A percentile compares a stretch with the other conserved stretches of the same genome.
Evolutionary conservation across 1,284 basidiomycete genomes (phyloP).

Genomic region (Tilletiopsis washingtonensis): DNA sequence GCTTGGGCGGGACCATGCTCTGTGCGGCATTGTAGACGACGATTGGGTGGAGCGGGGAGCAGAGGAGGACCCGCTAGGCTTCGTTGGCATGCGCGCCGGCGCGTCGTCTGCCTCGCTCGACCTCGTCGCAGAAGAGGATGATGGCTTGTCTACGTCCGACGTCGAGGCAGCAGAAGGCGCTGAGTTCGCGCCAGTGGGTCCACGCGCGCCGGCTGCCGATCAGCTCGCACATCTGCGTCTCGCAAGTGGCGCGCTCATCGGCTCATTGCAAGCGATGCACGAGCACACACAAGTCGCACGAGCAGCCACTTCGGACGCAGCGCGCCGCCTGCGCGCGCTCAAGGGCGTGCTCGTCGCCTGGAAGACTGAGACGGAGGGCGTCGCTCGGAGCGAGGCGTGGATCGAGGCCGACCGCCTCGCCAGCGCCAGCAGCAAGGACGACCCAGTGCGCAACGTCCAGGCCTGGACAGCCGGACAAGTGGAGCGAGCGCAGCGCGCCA

Average conservation of each 20-base stretch:
- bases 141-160: too few species aligned
- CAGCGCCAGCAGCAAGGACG: too few species aligned
- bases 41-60: background rate
- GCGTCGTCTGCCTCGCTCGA: too few species aligned
- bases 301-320: slow-evolving; percentile 13
- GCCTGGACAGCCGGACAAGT: too few species aligned
- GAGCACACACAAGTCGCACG: slow-evolving; percentile 25
- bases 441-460: too few species aligned
- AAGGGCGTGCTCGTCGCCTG: slow-evolving; percentile 14
- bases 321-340: slow-evolving; percentile 14
- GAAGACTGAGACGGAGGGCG: slow-evolving; percentile 14
- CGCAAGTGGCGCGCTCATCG: slow-evolving; percentile 8
- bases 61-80: background rate
- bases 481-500: too few species aligned
- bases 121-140: background rate
- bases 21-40: background rate
- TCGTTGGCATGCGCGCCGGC: too few species aligned
- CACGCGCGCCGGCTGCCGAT: background rate
- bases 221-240: slow-evolving; percentile 11
- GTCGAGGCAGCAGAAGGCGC: background rate
- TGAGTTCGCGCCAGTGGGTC: too few species aligned
- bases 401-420: too few species aligned
- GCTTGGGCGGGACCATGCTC: too few species aligned
- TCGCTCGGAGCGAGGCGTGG: slow-evolving; percentile 10
- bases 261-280: slow-evolving; percentile 10